Evolutionary conservation across 305 asterid genomes (phyloP), one percentile per base, ranked within the genome.

Genomic region (Fraxinus velutina): DNA sequence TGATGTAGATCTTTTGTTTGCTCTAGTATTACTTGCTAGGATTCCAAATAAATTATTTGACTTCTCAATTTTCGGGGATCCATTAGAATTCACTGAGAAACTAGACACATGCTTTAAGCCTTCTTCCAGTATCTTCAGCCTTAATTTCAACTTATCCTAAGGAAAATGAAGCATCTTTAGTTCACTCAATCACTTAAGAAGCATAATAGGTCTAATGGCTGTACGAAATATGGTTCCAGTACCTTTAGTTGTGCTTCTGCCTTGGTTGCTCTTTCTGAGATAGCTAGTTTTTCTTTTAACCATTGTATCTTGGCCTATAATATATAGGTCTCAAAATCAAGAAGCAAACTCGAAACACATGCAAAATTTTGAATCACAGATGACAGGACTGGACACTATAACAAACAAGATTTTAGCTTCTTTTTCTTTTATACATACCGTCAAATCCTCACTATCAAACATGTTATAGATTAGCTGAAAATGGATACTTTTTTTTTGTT

Each of bases 191-290:
- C 4, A 15, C 39, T 3, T 19, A 29, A 79, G 76, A 72, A 80
- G 62, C 24, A 64, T 19, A 73, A 62, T 12, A 21, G 4, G 30
- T 22, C 60, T 30, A 60, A 71, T 60, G 75, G 44, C 32, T 55
- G 15, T 50, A 39, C 7, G 13, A 79, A 82, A 82, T 77, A 27
- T 34, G 55, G 62, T 55, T 52, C 73, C 73, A 83, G 77, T 29
- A 95, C 99, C 91, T 96, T 94, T 75, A 90, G 80, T 82, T 90
- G 98, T 8, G 97, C 92, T 90, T 94, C 98, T 24, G 92, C 95
- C 90, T 85, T 92, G 1, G 90, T 91, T 50, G 97, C 88, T 88
- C 97, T 91, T 80, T 96, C 97, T 19, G 97, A 89, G 84, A 88
- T 85, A 55, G 80, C 86, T 75, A 94, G 76, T 86, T 96, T 96